Evolutionary conservation across 768 basidiomycete species (phyloP).

Genomic region (Scleroderma bovista): DNA sequence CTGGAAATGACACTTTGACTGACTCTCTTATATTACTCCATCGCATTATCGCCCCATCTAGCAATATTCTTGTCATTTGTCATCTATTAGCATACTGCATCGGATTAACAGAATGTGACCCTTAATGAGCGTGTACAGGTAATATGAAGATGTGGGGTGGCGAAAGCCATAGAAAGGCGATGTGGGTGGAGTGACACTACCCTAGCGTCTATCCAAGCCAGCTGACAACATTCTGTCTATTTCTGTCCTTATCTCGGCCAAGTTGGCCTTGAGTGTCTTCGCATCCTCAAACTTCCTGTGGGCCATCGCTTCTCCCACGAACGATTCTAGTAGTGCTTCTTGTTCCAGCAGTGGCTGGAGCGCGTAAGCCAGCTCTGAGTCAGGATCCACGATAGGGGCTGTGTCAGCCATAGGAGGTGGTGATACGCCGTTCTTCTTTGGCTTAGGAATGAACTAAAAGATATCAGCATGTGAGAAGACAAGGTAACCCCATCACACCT

Average conservation of each 20-base stretch:
- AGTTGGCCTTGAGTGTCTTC: conserved; percentile 71
- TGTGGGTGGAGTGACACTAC: too few species aligned
- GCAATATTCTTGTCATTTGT: conserved; percentile 8
- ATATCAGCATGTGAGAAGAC: neutral
- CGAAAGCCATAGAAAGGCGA: conserved; percentile 10
- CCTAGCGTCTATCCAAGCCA: conserved; percentile 14
- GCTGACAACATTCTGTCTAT: conserved; percentile 61
- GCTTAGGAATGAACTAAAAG: conserved; percentile 42
- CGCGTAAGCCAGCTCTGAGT: conserved; percentile 62
- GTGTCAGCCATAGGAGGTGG: conserved; percentile 10
- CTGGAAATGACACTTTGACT: neutral
- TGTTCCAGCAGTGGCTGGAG: conserved; percentile 92
- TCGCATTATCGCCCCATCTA: conserved; percentile 23
- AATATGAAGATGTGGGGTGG: conserved; percentile 17
- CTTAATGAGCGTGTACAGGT: conserved; percentile 7
- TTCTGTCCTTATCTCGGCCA: conserved; percentile 80
- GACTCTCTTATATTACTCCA: conserved; percentile 21
- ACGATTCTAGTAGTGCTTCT: conserved; percentile 85
- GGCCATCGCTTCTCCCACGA: conserved; percentile 84
- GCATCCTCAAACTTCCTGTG: conserved; percentile 96
- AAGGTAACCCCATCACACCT: conserved; percentile 10
- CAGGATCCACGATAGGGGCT: conserved; percentile 45
- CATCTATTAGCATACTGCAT: conserved; percentile 1
- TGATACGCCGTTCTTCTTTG: conserved; percentile 29
- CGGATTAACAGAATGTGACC: neutral